Evolutionary conservation across 805 yeast species (phyloP).

Genomic region (Candida rishiriensis): DNA sequence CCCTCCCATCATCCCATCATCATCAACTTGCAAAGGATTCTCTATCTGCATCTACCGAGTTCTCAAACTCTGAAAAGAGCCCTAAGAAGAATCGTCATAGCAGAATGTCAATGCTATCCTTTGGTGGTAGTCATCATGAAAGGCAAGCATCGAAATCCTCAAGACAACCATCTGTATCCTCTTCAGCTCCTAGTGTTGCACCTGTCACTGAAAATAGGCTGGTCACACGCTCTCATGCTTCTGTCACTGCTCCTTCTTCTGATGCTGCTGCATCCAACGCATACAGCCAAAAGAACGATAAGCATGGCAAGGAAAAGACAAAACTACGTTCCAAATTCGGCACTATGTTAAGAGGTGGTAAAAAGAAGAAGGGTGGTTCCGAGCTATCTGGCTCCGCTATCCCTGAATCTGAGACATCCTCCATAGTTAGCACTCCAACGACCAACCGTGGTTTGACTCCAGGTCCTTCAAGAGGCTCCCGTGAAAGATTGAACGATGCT

Average conservation of each 20-base stretch:
- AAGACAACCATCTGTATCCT: slow-evolving; percentile 8
- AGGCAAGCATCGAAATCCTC: slow-evolving; percentile 5
- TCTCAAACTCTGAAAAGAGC: neutral
- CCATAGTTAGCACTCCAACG: slow-evolving; percentile 20
- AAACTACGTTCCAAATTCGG: slow-evolving; percentile 68
- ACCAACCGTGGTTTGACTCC: slow-evolving; percentile 2
- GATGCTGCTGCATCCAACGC: slow-evolving; percentile 4
- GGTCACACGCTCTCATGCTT: neutral
- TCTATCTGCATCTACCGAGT: neutral
- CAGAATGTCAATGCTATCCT: no score
- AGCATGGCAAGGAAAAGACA: slow-evolving; percentile 14
- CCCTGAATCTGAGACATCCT: slow-evolving; percentile 30
- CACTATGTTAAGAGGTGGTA: slow-evolving; percentile 56
- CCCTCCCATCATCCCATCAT: slow-evolving; percentile 5
- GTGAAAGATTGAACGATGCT: slow-evolving; percentile 1
- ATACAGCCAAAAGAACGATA: slow-evolving; percentile 5
- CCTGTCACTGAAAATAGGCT: neutral
- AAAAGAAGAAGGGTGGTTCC: slow-evolving; percentile 44
- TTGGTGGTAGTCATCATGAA: no score
- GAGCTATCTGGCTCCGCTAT: slow-evolving; percentile 19
- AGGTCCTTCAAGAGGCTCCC: slow-evolving; percentile 1
- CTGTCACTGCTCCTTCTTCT: slow-evolving; percentile 6
- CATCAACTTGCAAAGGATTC: slow-evolving; percentile 18
- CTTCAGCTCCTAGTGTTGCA: slow-evolving; percentile 4
- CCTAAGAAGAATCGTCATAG: no score